A percentile compares a stretch with the other conserved stretches of the same genome.
phyloP scores from a whole-genome alignment of 306 rosid species.

The Vigna radiata region DNA sequence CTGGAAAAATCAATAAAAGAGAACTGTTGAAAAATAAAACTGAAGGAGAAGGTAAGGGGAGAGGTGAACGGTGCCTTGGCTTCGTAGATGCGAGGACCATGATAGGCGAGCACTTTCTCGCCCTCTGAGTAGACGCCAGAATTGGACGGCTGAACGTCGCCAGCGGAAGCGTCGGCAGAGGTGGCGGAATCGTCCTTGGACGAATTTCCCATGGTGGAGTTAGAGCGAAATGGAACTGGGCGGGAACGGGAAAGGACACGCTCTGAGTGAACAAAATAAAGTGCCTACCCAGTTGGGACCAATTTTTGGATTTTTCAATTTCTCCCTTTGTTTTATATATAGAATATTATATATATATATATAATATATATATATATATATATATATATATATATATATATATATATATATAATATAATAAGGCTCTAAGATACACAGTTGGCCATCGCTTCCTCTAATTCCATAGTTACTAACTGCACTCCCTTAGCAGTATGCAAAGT shows the following conservation, averaged over 20 bases:
- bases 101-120: slow-evolving; percentile 90
- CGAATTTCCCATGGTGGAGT: slow-evolving; percentile 72
- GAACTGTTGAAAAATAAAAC: slow-evolving; percentile 4
- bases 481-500: too few relatives aligned
- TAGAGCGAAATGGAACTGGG: slow-evolving; percentile 30
- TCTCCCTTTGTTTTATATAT: too few relatives aligned
- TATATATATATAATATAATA: too few relatives aligned
- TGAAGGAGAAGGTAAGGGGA: not conserved
- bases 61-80: slow-evolving; percentile 66
- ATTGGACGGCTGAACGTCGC: slow-evolving; percentile 65
- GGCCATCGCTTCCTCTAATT: too few relatives aligned
- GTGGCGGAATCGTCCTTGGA: slow-evolving; percentile 71
- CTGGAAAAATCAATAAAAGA: slow-evolving; percentile 1
- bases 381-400: too few relatives aligned
- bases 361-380: too few relatives aligned
- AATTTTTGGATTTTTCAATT: not conserved
- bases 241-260: slow-evolving; percentile 42
- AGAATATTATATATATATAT: too few relatives aligned
- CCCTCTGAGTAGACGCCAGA: slow-evolving; percentile 65
- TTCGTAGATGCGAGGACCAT: slow-evolving; percentile 94
- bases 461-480: too few relatives aligned
- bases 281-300: not conserved
- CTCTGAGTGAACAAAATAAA: slow-evolving; percentile 27
- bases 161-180: slow-evolving; percentile 76
- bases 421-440: too few relatives aligned